Evolutionary conservation across 306 rosid species (phyloP).

Genomic region (Quercus wislizeni): DNA sequence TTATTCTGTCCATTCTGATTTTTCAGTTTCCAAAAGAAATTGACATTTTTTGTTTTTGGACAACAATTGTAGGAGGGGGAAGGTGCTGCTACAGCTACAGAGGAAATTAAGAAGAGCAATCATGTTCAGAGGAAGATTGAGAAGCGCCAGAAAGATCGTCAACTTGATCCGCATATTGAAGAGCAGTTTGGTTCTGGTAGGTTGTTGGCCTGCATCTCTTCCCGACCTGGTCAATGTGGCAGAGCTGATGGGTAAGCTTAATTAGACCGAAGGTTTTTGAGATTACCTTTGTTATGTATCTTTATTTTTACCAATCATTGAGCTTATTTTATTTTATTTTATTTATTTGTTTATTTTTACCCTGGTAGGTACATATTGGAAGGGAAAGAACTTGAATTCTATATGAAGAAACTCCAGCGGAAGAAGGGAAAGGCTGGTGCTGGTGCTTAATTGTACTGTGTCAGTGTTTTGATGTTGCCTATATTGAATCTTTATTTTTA

Average conservation of each 20-base stretch:
- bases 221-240: slow-evolving; percentile 57
- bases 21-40: neutral
- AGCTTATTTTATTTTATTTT: neutral
- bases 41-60: neutral
- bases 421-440: slow-evolving; percentile 38
- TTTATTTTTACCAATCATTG: neutral
- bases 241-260: slow-evolving; percentile 45
- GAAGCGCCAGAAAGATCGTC: slow-evolving; percentile 42
- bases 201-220: slow-evolving; percentile 48
- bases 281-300: neutral
- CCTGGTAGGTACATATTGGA: slow-evolving; percentile 40
- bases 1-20: neutral
- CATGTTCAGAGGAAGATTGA: slow-evolving; percentile 43
- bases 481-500: neutral
- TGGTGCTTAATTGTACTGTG: slow-evolving; percentile 26
- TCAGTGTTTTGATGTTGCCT: neutral
- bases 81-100: slow-evolving; percentile 10
- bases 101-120: slow-evolving; percentile 42
- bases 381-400: slow-evolving; percentile 50
- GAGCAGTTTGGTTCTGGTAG: slow-evolving; percentile 48
- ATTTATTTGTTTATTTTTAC: fast-evolving
- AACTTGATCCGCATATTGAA: slow-evolving; percentile 40
- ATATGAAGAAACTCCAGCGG: slow-evolving; percentile 43
- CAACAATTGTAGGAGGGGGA: slow-evolving; percentile 37
- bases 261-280: neutral